Conservation (phyloP, 1,284 basidiomycete genomes). For the Ganoderma multipileum region DNA sequence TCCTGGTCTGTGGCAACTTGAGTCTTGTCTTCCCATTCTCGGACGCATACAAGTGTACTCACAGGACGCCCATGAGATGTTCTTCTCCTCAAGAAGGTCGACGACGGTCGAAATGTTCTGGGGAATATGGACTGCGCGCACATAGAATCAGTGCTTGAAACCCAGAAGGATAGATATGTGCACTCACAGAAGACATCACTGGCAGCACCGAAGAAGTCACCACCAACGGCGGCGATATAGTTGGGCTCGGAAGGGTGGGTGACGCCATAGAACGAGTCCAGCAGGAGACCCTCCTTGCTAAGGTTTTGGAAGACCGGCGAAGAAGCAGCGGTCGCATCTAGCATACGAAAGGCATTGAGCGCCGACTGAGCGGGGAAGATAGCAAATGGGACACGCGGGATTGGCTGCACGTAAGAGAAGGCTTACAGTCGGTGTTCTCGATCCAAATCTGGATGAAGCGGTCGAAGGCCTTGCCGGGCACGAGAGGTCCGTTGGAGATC, state of each 20-base stretch:
- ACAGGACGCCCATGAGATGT: constrained; percentile 59
- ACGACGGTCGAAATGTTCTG: constrained; percentile 63
- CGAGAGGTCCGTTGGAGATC: constrained; percentile 43
- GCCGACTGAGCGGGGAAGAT: constrained; percentile 4
- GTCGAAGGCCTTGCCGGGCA: constrained; percentile 52
- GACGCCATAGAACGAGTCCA: constrained; percentile 60
- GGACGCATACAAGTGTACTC: neutral
- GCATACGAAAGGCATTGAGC: neutral
- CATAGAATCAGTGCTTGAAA: no score
- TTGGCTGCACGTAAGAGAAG: neutral
- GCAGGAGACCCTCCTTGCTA: constrained; percentile 57
- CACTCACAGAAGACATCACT: constrained; percentile 51
- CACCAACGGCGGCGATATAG: constrained; percentile 56
- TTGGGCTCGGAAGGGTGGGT: constrained; percentile 75
- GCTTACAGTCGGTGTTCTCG: constrained; percentile 54
- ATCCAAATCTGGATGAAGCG: constrained; percentile 53
- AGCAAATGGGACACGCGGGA: neutral
- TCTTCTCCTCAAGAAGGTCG: constrained; percentile 67
- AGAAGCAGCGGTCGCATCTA: constrained; percentile 37
- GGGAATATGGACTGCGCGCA: constrained; percentile 32
- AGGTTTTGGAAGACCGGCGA: constrained; percentile 53
- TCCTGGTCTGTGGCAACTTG: constrained; percentile 50
- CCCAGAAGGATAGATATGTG: neutral
- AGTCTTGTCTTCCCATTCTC: neutral
- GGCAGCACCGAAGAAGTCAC: constrained; percentile 64